phyloP scores from a whole-genome alignment of 108 stramenopile genomes.

The Skeletonema marinoi region DNA sequence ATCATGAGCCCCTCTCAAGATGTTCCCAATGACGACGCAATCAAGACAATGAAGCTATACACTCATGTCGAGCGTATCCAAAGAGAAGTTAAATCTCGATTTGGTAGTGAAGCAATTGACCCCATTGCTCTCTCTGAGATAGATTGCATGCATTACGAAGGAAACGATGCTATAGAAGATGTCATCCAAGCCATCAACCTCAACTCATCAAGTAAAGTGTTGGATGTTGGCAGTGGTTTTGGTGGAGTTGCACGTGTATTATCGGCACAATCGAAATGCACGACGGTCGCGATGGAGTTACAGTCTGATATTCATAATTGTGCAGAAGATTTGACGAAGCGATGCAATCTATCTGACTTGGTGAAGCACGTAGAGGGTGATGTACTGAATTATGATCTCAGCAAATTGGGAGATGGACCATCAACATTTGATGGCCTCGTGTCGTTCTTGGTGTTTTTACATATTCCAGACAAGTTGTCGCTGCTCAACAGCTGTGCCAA shows the following conservation, averaged over 20 bases:
- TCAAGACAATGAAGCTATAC: conserved; percentile 57
- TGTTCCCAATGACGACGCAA: conserved; percentile 7
- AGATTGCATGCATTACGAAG: conserved; percentile 52
- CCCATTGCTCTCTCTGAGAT: conserved; percentile 40
- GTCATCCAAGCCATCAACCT: conserved; percentile 29
- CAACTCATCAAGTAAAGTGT: conserved; percentile 21
- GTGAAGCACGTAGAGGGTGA: conserved; percentile 44
- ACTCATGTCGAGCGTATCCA: conserved; percentile 46
- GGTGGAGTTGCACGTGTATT: conserved; percentile 46
- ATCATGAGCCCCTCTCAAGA: not conserved
- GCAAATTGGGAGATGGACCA: conserved; percentile 27
- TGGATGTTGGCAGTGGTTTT: conserved; percentile 52
- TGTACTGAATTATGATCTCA: conserved; percentile 25
- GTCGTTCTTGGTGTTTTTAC: conserved; percentile 43
- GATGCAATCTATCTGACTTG: conserved; percentile 21
- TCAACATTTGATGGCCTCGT: conserved; percentile 39
- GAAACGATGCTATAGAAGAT: conserved; percentile 39
- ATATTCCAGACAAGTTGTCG: conserved; percentile 32
- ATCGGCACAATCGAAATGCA: conserved; percentile 29
- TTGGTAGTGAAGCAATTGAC: conserved; percentile 15
- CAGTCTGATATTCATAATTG: conserved; percentile 46
- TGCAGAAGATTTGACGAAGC: conserved; percentile 31
- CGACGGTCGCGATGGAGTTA: conserved; percentile 39
- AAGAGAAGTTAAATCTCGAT: conserved; percentile 33
- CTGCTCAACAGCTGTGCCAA: conserved; percentile 28